phyloP scores from a whole-genome alignment of 2,329 filamentous ascomycete species.

The Passalora sequoiae region DNA sequence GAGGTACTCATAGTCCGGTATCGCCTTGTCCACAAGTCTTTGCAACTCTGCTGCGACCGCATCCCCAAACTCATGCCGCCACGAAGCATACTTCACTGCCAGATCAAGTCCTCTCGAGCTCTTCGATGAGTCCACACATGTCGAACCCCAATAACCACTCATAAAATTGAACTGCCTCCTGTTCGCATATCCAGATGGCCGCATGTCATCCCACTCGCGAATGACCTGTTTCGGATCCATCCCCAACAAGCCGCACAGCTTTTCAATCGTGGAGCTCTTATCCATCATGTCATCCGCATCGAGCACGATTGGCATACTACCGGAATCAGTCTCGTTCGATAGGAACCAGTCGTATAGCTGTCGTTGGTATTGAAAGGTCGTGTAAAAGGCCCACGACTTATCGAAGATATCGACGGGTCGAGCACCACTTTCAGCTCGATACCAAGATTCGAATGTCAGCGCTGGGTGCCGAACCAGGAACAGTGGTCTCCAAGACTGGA shows the following conservation, averaged over 20 bases:
- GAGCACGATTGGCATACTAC: neutral
- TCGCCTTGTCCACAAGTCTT: neutral
- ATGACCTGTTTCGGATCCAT: neutral
- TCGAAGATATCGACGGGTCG: constrained; percentile 3
- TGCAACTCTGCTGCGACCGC: neutral
- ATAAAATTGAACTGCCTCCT: constrained; percentile 1
- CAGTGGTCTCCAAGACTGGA: constrained; percentile 1
- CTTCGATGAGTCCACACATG: constrained; percentile 2
- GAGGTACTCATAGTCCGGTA: neutral
- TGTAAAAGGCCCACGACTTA: constrained; percentile 8
- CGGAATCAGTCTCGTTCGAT: neutral
- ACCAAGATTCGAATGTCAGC: neutral
- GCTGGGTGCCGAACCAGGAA: constrained; percentile 2
- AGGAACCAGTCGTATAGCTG: constrained; percentile 5
- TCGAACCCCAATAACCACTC: constrained; percentile 5
- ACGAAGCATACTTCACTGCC: neutral
- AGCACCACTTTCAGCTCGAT: constrained; percentile 5
- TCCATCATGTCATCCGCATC: constrained; percentile 2
- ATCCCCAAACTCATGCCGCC: neutral
- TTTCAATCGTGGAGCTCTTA: neutral
- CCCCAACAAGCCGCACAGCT: neutral
- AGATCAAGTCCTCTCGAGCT: constrained; percentile 3
- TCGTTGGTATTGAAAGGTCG: neutral
- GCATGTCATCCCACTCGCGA: neutral
- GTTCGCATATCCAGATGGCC: neutral